Evolutionary conservation across 768 basidiomycete genomes (phyloP).

Genomic region (Astraeus odoratus): DNA sequence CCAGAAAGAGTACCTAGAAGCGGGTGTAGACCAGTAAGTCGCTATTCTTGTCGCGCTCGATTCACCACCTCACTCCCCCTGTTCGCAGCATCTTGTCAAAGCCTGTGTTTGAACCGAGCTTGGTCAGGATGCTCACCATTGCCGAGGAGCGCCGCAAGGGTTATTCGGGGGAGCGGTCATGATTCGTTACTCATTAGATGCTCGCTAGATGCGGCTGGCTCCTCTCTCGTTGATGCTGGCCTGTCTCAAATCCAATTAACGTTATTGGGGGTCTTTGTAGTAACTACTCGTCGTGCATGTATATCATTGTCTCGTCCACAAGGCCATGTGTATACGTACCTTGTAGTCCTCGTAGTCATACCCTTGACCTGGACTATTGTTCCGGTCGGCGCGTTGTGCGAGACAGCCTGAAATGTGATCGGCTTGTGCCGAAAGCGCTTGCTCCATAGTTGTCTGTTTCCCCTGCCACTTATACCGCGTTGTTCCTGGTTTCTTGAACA

Average conservation of each 20-base stretch:
- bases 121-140: conserved; percentile 35
- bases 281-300: not conserved
- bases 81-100: conserved; percentile 63
- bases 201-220: too few relatives aligned
- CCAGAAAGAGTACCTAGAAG: conserved; percentile 69
- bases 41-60: not conserved
- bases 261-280: not conserved
- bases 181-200: not conserved
- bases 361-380: not conserved
- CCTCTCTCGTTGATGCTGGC: too few relatives aligned
- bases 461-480: conserved; percentile 27
- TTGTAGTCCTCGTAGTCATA: too few relatives aligned
- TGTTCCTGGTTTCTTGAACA: conserved; percentile 21
- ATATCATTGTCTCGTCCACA: not conserved
- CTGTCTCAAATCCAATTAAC: too few relatives aligned
- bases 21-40: conserved; percentile 68
- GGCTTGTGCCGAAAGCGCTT: conserved; percentile 25
- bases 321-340: too few relatives aligned
- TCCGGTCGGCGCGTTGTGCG: not conserved
- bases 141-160: conserved; percentile 34
- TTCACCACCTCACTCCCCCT: conserved; percentile 1
- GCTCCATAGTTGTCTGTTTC: conserved; percentile 11
- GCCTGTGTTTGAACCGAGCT: conserved; percentile 59
- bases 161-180: not conserved
- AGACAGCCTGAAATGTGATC: conserved; percentile 14